Conservation (phyloP, 257 asterid species). For the Solanum ossicruentum region DNA sequence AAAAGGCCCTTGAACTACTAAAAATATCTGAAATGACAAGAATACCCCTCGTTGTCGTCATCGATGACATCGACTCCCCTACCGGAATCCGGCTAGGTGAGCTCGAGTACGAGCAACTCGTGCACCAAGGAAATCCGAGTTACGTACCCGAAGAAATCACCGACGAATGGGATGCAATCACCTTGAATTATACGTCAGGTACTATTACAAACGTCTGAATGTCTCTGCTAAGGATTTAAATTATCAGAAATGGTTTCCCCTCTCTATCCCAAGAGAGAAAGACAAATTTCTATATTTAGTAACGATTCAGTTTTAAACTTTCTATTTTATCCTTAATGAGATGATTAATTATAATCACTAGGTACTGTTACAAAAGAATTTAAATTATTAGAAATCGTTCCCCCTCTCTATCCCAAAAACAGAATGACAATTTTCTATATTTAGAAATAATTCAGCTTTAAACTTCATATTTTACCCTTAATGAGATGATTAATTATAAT, state of each 20-base stretch:
- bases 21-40: neutral
- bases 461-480: neutral
- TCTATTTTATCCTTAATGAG: neutral
- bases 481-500: neutral
- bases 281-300: neutral
- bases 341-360: neutral
- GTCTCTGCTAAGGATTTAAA: neutral
- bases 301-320: neutral
- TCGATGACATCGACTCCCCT: slow-evolving; percentile 46
- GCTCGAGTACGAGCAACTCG: slow-evolving; percentile 58
- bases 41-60: slow-evolving; percentile 44
- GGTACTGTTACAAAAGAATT: neutral
- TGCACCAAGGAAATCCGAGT: slow-evolving; percentile 29
- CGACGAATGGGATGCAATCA: slow-evolving; percentile 75
- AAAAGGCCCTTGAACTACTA: slow-evolving; percentile 34
- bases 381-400: neutral
- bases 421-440: neutral
- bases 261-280: neutral
- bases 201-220: neutral
- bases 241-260: neutral
- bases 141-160: slow-evolving; percentile 21
- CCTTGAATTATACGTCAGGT: slow-evolving; percentile 73
- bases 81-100: slow-evolving; percentile 41
- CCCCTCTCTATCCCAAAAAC: neutral
- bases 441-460: neutral